Evolutionary conservation across 2,329 filamentous ascomycete genomes (phyloP), one percentile per base, ranked within the genome.

Genomic region (Leptographium galeiforme): DNA sequence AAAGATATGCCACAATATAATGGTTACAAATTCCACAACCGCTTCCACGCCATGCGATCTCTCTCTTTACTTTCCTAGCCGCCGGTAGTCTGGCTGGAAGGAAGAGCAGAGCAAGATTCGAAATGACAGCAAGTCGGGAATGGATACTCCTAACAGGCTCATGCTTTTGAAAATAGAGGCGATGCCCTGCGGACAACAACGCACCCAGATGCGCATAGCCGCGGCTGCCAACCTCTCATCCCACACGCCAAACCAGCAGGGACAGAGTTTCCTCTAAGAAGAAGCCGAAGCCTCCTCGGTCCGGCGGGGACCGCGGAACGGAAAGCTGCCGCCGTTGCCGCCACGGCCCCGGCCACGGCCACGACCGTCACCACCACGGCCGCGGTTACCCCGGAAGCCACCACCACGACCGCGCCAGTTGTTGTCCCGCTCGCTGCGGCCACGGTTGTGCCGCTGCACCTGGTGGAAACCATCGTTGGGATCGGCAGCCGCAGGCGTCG

Each of bases 401-500:
- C 78, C 71, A 34, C 77, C 76, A 53, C 78, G 71, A 58, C 68
- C 68, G 45, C 73, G 72, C 57, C 75, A 69, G 41, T 36, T 46
- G 48, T 70, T 69, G 39, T 79, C 77, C 50, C 77, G 72, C 54
- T 73, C 75, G 61, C 74, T 73, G 53, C 76, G 76, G 52, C 72
- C 73, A 55, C 75, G 75, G 66, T 78, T 78, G 62, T 79, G 78
- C 55, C 73, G 69, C 62, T 79, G 79, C 12, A 89, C 85, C 62
- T 84, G 80, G 56, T 84, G 81, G 74, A 89, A 89, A 30, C 85
- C 85, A 62, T 88, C 85, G 59, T 75, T 74, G 50, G 66, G 56
- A 32, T 74, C 73, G 25, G 68, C 58, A 10, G 46, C 43, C 12
- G 41, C 58, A 10, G 46, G 46, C 12, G 41, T 8, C 11, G 48